Conservation (phyloP, 2,329 filamentous ascomycete genomes). For the Hymenoscyphus infarciens region DNA sequence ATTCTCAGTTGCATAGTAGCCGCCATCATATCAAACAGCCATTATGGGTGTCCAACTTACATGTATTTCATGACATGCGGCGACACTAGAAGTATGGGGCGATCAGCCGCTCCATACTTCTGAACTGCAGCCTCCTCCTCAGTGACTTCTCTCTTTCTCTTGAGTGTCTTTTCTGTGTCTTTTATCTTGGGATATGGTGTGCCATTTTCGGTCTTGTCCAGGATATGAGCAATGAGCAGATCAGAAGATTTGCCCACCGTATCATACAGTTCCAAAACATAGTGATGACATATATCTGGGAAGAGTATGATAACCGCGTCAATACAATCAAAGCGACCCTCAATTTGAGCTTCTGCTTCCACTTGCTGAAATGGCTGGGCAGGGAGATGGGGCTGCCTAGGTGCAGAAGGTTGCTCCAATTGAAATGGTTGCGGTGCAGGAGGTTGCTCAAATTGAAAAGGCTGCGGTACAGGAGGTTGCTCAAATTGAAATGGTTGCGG, state of each 20-base stretch:
- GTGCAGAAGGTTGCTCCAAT: neutral
- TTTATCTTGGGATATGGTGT: conserved; percentile 43
- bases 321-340: conserved; percentile 30
- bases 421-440: neutral
- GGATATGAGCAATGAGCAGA: conserved; percentile 37
- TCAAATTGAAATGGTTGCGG: neutral
- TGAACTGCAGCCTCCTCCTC: conserved; percentile 37
- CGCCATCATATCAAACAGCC: neutral
- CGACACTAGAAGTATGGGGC: conserved; percentile 23
- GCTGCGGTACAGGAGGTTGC: neutral
- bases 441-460: too few relatives aligned
- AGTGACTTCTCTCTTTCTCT: conserved; percentile 37
- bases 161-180: conserved; percentile 34
- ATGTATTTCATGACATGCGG: conserved; percentile 21
- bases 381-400: neutral
- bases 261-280: conserved; percentile 40
- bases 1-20: neutral
- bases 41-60: conserved; percentile 16
- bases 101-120: conserved; percentile 34
- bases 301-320: conserved; percentile 42
- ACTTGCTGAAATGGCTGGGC: neutral
- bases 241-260: conserved; percentile 24
- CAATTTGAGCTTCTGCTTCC: conserved; percentile 3
- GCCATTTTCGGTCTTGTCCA: conserved; percentile 41
- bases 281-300: conserved; percentile 43